A percentile compares a stretch with the other conserved stretches of the same genome.
Evolutionary conservation across 306 rosid genomes (phyloP).

Genomic region (Macrotyloma uniflorum): DNA sequence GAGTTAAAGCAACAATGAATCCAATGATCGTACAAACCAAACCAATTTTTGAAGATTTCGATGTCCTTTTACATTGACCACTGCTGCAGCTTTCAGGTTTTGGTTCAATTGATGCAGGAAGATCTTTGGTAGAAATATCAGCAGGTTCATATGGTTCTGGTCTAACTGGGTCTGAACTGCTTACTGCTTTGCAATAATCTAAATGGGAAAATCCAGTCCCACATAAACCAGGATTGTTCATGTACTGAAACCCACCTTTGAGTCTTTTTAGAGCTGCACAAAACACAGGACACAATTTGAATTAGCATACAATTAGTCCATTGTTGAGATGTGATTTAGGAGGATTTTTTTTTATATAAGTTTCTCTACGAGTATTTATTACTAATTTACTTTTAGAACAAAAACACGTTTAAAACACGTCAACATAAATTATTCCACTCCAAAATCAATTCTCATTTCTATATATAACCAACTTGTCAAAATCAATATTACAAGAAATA

Average conservation of each 20-base stretch:
- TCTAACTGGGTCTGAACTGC: constrained; percentile 52
- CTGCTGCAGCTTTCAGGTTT: constrained; percentile 46
- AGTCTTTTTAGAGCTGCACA: constrained; percentile 63
- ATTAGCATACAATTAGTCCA: neutral
- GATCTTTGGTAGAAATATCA: constrained; percentile 46
- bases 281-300: constrained; percentile 9
- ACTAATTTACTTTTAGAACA: too few species aligned
- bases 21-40: constrained; percentile 58
- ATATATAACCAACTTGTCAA: neutral
- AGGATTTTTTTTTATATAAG: too few species aligned
- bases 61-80: constrained; percentile 50
- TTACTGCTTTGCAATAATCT: constrained; percentile 50
- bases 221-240: constrained; percentile 71
- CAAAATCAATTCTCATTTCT: neutral
- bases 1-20: constrained; percentile 40
- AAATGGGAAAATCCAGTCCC: constrained; percentile 67
- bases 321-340: too few species aligned
- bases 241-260: constrained; percentile 61
- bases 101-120: constrained; percentile 62
- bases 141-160: constrained; percentile 79
- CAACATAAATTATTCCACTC: neutral
- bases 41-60: constrained; percentile 57
- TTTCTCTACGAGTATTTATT: too few species aligned
- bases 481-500: neutral
- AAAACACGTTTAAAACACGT: too few species aligned